A percentile compares a stretch with the other conserved stretches of the same genome.
These are phyloP conservation scores for Theobroma grandiflorum DNA, from an alignment of 441 rosid genomes.

Conservation along the genomic window DNA sequence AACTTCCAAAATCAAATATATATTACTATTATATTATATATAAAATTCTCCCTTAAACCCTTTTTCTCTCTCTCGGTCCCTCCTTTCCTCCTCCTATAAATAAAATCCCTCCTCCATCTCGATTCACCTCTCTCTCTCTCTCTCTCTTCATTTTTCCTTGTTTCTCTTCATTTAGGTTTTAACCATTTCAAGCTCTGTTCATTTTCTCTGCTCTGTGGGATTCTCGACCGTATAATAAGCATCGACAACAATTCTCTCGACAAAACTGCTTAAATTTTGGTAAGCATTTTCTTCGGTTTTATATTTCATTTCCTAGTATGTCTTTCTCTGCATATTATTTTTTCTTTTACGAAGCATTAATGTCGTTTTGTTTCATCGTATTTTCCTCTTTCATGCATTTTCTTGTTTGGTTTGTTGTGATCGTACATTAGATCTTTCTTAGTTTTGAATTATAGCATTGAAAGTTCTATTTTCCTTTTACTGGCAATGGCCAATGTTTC, in stretches of 20 bases:
- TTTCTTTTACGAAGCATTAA: neutral
- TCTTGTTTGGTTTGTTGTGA: neutral
- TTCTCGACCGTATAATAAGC: neutral
- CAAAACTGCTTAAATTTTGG: neutral
- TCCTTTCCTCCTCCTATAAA: slow-evolving; percentile 19
- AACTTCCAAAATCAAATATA: slow-evolving; percentile 21
- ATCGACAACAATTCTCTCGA: neutral
- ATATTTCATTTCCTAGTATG: neutral
- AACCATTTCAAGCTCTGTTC: neutral
- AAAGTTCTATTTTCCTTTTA: neutral
- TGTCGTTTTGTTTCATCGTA: neutral
- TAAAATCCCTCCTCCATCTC: slow-evolving; percentile 13
- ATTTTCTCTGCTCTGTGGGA: neutral
- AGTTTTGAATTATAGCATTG: neutral
- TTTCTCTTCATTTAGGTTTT: neutral
- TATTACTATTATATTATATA: neutral
- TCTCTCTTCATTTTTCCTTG: neutral
- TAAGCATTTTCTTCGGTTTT: slow-evolving; percentile 10
- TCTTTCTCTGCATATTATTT: neutral
- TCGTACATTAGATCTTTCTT: neutral
- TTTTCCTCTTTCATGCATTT: slow-evolving; percentile 14
- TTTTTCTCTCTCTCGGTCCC: neutral
- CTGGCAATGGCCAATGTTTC: neutral
- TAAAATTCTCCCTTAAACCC: neutral
- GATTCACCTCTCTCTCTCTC: neutral